Evolutionary conservation across 1,284 basidiomycete genomes (phyloP).

Genomic region (Porphyrellus sp.): DNA sequence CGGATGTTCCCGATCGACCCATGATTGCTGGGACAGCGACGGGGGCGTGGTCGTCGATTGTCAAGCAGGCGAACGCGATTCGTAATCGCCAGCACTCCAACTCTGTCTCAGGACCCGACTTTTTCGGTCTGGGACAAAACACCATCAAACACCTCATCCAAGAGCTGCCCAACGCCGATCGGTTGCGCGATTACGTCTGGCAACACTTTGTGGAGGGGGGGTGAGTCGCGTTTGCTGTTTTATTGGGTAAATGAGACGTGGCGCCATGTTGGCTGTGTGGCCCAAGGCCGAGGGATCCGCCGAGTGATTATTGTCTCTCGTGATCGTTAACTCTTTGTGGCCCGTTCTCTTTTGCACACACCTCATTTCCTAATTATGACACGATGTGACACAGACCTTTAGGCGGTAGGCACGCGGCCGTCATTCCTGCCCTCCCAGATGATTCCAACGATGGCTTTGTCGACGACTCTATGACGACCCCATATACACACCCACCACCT

Average conservation of each 20-base stretch:
- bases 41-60: constrained; percentile 77
- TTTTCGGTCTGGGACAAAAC: constrained; percentile 79
- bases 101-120: constrained; percentile 80
- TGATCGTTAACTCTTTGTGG: constrained; percentile 17
- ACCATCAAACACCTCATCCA: constrained; percentile 83
- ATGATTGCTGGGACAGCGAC: constrained; percentile 80
- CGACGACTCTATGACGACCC: constrained; percentile 22
- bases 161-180: constrained; percentile 66
- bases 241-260: constrained; percentile 9
- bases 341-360: constrained; percentile 22
- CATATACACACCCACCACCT: constrained; percentile 23
- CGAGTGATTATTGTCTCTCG: constrained; percentile 7
- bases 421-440: constrained; percentile 71
- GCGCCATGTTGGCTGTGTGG: constrained; percentile 12
- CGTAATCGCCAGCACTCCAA: constrained; percentile 77
- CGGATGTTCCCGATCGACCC: constrained; percentile 61
- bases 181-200: constrained; percentile 75
- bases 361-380: constrained; percentile 34
- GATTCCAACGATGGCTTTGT: constrained; percentile 42
- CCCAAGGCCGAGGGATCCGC: constrained; percentile 9
- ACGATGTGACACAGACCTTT: constrained; percentile 51
- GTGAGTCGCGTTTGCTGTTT: constrained; percentile 44
- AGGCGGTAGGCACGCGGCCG: constrained; percentile 73
- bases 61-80: constrained; percentile 73
- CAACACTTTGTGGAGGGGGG: constrained; percentile 78